These are phyloP conservation scores for Diaporthe helianthi DNA, from an alignment of 2,329 filamentous ascomycete species.

Conservation along the genomic window DNA sequence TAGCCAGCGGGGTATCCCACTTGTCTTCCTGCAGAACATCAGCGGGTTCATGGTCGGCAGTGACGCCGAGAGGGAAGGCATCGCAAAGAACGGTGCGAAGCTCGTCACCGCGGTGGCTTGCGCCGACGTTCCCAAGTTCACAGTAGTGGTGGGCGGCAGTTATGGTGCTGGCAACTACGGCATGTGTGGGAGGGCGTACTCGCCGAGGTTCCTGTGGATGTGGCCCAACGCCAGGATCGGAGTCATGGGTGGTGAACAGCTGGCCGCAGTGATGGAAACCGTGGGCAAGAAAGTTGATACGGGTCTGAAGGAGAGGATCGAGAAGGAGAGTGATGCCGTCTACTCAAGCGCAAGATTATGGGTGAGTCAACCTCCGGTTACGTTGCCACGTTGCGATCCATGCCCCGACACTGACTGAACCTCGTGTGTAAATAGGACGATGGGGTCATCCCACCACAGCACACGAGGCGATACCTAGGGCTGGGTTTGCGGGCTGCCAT, in stretches of 20 bases:
- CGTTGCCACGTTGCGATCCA: conserved; percentile 12
- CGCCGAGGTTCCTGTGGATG: conserved; percentile 91
- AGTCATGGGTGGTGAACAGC: conserved; percentile 95
- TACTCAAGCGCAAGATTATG: conserved; percentile 90
- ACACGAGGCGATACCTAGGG: conserved; percentile 76
- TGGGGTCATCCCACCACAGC: conserved; percentile 78
- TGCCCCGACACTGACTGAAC: background rate
- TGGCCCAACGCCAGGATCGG: conserved; percentile 97
- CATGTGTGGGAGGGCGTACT: conserved; percentile 95
- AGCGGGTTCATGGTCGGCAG: conserved; percentile 97
- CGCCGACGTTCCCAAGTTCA: conserved; percentile 95
- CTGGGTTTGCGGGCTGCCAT: conserved; percentile 76
- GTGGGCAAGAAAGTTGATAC: conserved; percentile 86
- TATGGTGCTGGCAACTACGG: conserved; percentile 97
- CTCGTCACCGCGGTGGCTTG: conserved; percentile 94
- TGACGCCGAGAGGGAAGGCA: conserved; percentile 90
- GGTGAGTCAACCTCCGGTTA: conserved; percentile 56
- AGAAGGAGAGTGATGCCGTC: conserved; percentile 85
- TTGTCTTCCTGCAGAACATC: conserved; percentile 97
- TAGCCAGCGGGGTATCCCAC: conserved; percentile 84
- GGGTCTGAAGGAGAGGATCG: conserved; percentile 82
- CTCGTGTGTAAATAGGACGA: conserved; percentile 64
- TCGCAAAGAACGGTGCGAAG: conserved; percentile 97
- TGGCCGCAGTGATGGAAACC: conserved; percentile 91
- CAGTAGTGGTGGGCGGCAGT: conserved; percentile 91